phyloP scores from a whole-genome alignment of 805 yeast genomes.

The Yamadazyma laniorum region DNA sequence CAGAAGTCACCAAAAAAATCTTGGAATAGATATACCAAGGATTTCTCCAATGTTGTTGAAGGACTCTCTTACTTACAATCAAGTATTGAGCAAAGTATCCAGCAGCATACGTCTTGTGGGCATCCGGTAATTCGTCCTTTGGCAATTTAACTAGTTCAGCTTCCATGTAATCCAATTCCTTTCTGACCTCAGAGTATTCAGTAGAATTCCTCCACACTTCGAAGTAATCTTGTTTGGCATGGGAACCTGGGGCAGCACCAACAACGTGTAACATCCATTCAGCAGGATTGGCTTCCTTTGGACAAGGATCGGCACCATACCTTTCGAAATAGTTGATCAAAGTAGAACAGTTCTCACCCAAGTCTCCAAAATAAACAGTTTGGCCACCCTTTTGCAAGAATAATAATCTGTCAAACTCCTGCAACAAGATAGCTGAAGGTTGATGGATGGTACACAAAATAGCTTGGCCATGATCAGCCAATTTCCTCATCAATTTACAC shows the following conservation, averaged over 20 bases:
- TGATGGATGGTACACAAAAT: constrained; percentile 59
- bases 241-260: constrained; percentile 81
- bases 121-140: constrained; percentile 23
- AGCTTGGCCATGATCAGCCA: constrained; percentile 61
- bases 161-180: constrained; percentile 48
- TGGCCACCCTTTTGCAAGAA: constrained; percentile 35
- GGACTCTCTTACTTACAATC: constrained; percentile 29
- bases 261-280: constrained; percentile 90
- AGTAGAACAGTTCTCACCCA: constrained; percentile 60
- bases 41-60: constrained; percentile 50
- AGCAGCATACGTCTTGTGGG: constrained; percentile 30
- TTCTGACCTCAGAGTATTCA: constrained; percentile 51
- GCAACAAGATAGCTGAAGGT: constrained; percentile 50
- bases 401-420: constrained; percentile 29
- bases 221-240: constrained; percentile 66
- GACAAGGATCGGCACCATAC: constrained; percentile 57
- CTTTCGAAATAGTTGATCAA: constrained; percentile 66
- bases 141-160: constrained; percentile 53
- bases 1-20: constrained; percentile 49
- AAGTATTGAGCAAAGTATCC: constrained; percentile 28
- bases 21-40: constrained; percentile 63
- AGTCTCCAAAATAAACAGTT: constrained; percentile 81
- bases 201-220: constrained; percentile 74
- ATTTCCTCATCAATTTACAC: constrained; percentile 46
- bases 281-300: constrained; percentile 37